These are phyloP conservation scores for Coelastrella sp. DNA, from an alignment of 139 green algal species.

Conservation along the genomic window DNA sequence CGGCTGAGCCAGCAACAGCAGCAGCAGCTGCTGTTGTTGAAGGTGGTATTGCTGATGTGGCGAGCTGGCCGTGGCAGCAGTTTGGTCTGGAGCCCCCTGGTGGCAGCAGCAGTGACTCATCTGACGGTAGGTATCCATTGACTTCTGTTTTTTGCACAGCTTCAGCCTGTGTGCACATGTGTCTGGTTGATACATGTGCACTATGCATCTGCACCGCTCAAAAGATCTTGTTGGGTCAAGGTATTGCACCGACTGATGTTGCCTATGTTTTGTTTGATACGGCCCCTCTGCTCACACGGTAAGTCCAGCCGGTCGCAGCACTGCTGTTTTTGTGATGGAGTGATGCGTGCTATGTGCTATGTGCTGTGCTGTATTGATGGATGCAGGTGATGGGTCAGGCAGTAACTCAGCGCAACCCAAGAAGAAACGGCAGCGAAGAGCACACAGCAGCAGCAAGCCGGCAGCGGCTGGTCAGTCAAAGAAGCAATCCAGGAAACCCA, in stretches of 20 bases:
- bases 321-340: background rate
- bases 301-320: no score
- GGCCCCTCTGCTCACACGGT: no score
- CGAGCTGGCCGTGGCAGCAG: slow-evolving; percentile 14
- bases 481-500: no score
- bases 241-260: no score
- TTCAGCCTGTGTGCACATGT: background rate
- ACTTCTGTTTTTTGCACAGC: background rate
- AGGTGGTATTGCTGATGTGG: background rate
- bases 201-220: no score
- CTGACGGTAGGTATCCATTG: background rate
- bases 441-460: background rate
- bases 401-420: background rate
- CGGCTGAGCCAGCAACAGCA: no score
- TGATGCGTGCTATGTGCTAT: no score
- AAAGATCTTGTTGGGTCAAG: no score
- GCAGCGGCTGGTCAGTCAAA: background rate
- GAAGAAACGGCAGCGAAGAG: background rate
- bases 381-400: background rate
- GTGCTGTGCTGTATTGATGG: background rate
- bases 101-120: background rate
- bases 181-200: no score
- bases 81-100: background rate
- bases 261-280: no score
- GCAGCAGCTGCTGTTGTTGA: no score